Evolutionary conservation across 2,329 filamentous ascomycete species (phyloP).

Genomic region (Sclerotinia spermophila): DNA sequence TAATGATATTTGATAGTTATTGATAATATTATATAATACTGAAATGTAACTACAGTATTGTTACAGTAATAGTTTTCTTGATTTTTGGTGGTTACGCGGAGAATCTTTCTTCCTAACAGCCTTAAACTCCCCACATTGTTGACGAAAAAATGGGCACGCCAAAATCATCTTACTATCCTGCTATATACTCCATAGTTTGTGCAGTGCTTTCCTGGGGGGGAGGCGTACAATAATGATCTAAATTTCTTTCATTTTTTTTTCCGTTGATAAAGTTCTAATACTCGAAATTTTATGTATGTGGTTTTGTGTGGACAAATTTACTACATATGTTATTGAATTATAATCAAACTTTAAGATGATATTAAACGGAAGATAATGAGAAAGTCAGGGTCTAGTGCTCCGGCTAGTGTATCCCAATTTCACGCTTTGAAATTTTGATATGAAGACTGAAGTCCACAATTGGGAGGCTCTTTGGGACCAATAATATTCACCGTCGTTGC

Average conservation of each 20-base stretch:
- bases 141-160: not conserved
- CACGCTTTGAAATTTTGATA: not conserved
- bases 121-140: not conserved
- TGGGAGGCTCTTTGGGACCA: not conserved
- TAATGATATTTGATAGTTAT: too few species aligned
- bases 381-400: not conserved
- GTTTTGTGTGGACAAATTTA: not conserved
- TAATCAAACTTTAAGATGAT: not conserved
- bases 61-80: too few species aligned
- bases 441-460: not conserved
- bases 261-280: not conserved
- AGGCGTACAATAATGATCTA: not conserved
- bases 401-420: not conserved
- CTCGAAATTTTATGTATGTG: not conserved
- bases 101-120: not conserved
- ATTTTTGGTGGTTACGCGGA: too few species aligned
- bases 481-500: not conserved
- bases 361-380: not conserved
- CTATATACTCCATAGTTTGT: too few species aligned
- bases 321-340: not conserved
- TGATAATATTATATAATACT: too few species aligned
- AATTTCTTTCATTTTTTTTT: not conserved
- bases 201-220: not conserved
- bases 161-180: not conserved
- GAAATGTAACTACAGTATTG: too few species aligned